Evolutionary conservation across 257 asterid species (phyloP).

Genomic region (Penstemon davidsonii): DNA sequence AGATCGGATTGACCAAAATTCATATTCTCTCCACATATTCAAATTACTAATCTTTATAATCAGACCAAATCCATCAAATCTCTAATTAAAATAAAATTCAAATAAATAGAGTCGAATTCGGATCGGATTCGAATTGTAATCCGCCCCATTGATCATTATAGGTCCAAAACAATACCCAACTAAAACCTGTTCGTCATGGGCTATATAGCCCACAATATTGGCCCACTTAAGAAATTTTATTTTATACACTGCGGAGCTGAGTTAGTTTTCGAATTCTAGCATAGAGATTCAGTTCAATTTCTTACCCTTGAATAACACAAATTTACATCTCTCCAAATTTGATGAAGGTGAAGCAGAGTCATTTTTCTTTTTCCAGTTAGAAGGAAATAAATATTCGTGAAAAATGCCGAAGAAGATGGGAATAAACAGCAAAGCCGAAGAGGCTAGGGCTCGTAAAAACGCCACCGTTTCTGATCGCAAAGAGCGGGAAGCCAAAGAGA

Average conservation of each 20-base stretch:
- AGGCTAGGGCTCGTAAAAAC: slow-evolving; percentile 76
- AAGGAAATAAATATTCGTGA: background rate
- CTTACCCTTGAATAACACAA: slow-evolving; percentile 6
- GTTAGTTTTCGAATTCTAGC: too few relatives aligned
- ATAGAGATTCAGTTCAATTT: background rate
- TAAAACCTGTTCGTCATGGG: background rate
- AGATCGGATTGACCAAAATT: too few relatives aligned
- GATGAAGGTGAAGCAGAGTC: background rate
- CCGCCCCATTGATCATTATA: too few relatives aligned
- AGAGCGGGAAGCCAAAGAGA: slow-evolving; percentile 68
- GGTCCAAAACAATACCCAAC: too few relatives aligned
- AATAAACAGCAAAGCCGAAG: slow-evolving; percentile 88
- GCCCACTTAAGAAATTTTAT: background rate
- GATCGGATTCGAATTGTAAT: too few relatives aligned
- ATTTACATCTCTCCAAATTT: background rate
- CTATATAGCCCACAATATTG: background rate
- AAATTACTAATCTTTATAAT: too few relatives aligned
- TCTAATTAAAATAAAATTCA: too few relatives aligned
- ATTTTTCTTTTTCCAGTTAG: background rate
- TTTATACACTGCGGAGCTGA: too few relatives aligned
- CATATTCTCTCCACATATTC: too few relatives aligned
- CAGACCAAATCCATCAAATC: too few relatives aligned
- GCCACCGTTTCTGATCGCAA: slow-evolving; percentile 81
- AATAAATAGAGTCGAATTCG: too few relatives aligned
- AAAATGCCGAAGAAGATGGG: slow-evolving; percentile 97